Base-by-base conservation (phyloP, 1,284 basidiomycete species). In the Cutaneotrichosporon sp. region DNA sequence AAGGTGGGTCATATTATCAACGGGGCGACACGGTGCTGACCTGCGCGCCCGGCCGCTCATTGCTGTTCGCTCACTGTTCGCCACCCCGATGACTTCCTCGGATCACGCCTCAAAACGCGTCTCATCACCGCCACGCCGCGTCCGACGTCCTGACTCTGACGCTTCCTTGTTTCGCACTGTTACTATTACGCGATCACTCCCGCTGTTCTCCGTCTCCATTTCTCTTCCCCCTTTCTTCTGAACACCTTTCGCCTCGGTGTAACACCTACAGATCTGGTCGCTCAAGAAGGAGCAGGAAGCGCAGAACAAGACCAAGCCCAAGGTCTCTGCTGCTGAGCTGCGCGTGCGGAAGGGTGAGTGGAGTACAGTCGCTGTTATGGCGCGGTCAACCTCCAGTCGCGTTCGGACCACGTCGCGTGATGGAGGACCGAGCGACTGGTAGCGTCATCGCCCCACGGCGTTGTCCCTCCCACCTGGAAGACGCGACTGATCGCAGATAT, bases 271-370 rank as follows among this genome's bases (percentile, higher is more conserved):
- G 92, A 94, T 97, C 68, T 96, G 92, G 87, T 89, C 85, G 64
- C 88, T 97, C 84, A 96, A 96, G 84, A 94, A 96, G 84, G 67
- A 75, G 48, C 88, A 93, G 79, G 88, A 93, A 71, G 88, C 88
- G 52, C 88, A 89, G 49, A 84, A 86, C 16, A 94, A 91, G 85
- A 93, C 85, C 83, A 90, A 87, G 80, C 91, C 92, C 42, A 97
- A 96, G 83, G 96, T 90, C 47, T 90, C 88, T 65, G 92, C 94
- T 11, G 94, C 96, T 29, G 93, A 97, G 76, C 87, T 99, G 70
- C 85, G 94, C 51, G 92, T 97, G 14, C 96, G 98, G 80, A 99
- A 98, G 80, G 94, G 94, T 92, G 61, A 55, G 80, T 29, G 27
- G n/a, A n/a, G n/a, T n/a, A n/a, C n/a, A n/a, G n/a, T n/a, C n/a